phyloP scores from a whole-genome alignment of 75 land plant species.

The Pseudotsuga menziesii region DNA sequence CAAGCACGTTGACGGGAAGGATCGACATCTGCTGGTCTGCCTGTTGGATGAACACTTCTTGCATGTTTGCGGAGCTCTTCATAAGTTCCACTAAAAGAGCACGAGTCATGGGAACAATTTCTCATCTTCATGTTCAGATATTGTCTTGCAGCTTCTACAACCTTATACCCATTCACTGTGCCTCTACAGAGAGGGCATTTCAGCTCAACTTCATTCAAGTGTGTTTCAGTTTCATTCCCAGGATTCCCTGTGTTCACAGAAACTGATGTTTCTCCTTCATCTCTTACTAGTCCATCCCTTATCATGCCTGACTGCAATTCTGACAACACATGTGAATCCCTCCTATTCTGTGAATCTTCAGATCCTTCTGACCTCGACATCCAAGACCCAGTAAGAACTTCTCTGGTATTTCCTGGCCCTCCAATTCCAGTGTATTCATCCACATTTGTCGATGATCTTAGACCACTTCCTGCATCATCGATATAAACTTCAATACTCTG shows the following conservation, averaged over 20 bases:
- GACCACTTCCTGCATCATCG: neutral
- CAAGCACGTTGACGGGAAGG: slow-evolving; percentile 69
- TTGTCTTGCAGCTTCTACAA: slow-evolving; percentile 57
- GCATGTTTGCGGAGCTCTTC: slow-evolving; percentile 69
- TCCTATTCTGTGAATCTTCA: neutral
- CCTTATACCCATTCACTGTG: slow-evolving; percentile 48
- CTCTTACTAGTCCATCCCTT: neutral
- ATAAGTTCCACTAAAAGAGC: slow-evolving; percentile 64
- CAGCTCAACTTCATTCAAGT: slow-evolving; percentile 15
- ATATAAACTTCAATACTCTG: slow-evolving; percentile 4
- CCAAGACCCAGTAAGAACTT: neutral
- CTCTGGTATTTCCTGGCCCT: slow-evolving; percentile 1
- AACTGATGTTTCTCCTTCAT: neutral
- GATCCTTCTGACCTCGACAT: slow-evolving; percentile 3
- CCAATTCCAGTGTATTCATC: slow-evolving; percentile 3
- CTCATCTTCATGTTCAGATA: slow-evolving; percentile 53
- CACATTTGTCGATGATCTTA: neutral
- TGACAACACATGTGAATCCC: neutral
- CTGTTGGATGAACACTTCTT: slow-evolving; percentile 53
- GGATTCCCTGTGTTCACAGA: neutral
- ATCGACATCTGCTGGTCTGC: slow-evolving; percentile 65
- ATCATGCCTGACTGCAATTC: slow-evolving; percentile 2
- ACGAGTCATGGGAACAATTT: slow-evolving; percentile 67
- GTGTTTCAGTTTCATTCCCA: neutral
- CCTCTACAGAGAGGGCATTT: slow-evolving; percentile 82